Evolutionary conservation across 805 yeast species (phyloP).

Genomic region (Ogataea neopini): DNA sequence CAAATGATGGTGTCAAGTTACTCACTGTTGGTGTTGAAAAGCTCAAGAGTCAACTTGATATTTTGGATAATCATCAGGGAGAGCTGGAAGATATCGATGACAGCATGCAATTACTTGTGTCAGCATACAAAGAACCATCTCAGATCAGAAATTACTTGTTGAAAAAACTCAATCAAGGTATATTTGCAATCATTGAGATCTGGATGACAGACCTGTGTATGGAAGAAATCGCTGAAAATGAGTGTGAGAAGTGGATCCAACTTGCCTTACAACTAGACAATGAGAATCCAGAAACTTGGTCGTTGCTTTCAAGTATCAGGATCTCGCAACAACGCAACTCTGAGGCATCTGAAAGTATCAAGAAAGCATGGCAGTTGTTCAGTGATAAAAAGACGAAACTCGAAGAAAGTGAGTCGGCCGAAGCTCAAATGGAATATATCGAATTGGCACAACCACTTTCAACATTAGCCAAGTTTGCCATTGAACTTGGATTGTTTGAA

Average conservation of each 20-base stretch:
- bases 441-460: constrained; percentile 74
- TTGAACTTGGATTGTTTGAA: constrained; percentile 76
- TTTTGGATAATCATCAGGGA: constrained; percentile 18
- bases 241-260: constrained; percentile 71
- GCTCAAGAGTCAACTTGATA: constrained; percentile 43
- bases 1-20: constrained; percentile 64
- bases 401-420: constrained; percentile 45
- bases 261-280: constrained; percentile 60
- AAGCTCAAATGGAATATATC: constrained; percentile 52
- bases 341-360: constrained; percentile 72
- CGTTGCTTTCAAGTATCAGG: constrained; percentile 79
- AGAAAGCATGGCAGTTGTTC: constrained; percentile 72
- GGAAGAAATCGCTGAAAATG: constrained; percentile 83
- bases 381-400: constrained; percentile 48
- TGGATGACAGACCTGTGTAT: constrained; percentile 98
- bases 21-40: constrained; percentile 63
- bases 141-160: constrained; percentile 41
- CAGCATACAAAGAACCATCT: constrained; percentile 30
- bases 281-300: constrained; percentile 77
- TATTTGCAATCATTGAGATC: constrained; percentile 84
- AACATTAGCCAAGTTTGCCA: constrained; percentile 69
- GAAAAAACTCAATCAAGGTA: constrained; percentile 70
- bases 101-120: constrained; percentile 26
- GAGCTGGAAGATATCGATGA: constrained; percentile 19
- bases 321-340: constrained; percentile 77